Percentiles rank a stretch among this genome's conserved stretches.
Evolutionary conservation across 2,329 filamentous ascomycete species (phyloP).

Genomic region (Pseudogymnoascus sp.): DNA sequence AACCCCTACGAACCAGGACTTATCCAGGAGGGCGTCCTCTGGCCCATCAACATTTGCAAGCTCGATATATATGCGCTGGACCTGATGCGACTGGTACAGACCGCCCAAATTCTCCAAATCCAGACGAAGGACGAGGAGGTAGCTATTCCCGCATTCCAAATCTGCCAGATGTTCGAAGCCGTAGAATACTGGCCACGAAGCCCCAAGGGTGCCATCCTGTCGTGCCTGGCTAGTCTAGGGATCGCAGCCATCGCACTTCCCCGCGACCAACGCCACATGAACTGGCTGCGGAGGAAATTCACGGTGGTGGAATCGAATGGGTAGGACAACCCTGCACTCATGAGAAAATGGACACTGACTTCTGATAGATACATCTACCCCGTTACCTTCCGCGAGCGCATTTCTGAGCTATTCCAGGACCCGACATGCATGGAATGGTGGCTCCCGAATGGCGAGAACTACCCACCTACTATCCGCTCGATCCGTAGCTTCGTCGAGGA

Average conservation of each 20-base stretch:
- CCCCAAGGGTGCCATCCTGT: constrained; percentile 63
- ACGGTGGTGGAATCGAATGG: constrained; percentile 71
- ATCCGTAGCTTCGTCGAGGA: constrained; percentile 79
- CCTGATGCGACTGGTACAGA: constrained; percentile 71
- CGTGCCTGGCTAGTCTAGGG: constrained; percentile 68
- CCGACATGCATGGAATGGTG: constrained; percentile 75
- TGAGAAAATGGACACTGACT: constrained; percentile 12
- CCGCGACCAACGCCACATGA: constrained; percentile 61
- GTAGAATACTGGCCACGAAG: constrained; percentile 65
- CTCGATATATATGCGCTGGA: constrained; percentile 74
- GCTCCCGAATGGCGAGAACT: constrained; percentile 76
- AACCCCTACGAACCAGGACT: constrained; percentile 63
- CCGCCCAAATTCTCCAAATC: constrained; percentile 47
- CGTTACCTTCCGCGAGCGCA: constrained; percentile 62
- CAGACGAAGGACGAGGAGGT: constrained; percentile 48
- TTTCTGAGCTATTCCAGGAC: constrained; percentile 70
- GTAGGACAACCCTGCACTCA: constrained; percentile 42
- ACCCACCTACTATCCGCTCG: constrained; percentile 64
- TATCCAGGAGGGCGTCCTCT: constrained; percentile 66
- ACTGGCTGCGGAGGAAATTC: constrained; percentile 76
- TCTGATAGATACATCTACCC: constrained; percentile 72
- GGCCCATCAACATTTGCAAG: constrained; percentile 65
- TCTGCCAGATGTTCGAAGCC: constrained; percentile 73
- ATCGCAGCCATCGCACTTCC: constrained; percentile 77
- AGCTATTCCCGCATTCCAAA: constrained; percentile 53